Base-by-base conservation (phyloP, 805 yeast genomes). In the Tanozyma kutaoensis region DNA sequence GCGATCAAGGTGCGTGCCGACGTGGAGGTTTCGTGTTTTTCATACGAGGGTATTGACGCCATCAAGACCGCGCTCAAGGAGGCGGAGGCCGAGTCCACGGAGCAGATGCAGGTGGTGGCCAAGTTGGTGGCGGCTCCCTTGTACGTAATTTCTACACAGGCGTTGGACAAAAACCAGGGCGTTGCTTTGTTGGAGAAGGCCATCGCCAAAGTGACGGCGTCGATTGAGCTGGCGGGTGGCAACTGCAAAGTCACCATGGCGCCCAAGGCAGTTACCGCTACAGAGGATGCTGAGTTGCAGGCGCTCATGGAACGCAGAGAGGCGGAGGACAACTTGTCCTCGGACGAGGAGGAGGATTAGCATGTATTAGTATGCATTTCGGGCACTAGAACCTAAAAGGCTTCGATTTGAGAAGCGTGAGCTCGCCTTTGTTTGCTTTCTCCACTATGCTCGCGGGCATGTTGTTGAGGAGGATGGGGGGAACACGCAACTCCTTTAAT, bases 1-100 rank as follows among this genome's bases (percentile, higher is more conserved):
- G 95, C 97, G 22, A 85, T 85, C 43, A 91, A 88, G 62, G 79
- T 93, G 48, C 79, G 98, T 58, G 95, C 98, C n/a, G 97, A 91
- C 53, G 79, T 91, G 26, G 97, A 88, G 57, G 96, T 91, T 24
- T 84, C 96, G 10, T 91, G 98, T 54, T 91, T 88, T 62, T 69
- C 86, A 34, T 91, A 91, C 56, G 97, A 91, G 55, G 98, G 98
- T 53, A 84, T 91, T 40, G 95, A 86, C 51, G 98, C 98, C 38
- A 86, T 91, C 49, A 88, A 86, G 57, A 66, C 66, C 31, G 94
- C 98, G 14, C 69, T 91, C 38, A 63, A 68, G 38, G 79, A 86
- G 14, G 97, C 95, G 29, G 97, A 88, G 62, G 70, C 63, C 7
- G 58, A 79, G 27, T 70, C 88, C 38, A 79, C 85, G 22, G 95